These are phyloP conservation scores for Kwoniella pini DNA, from an alignment of 768 basidiomycete genomes.

Conservation along the genomic window DNA sequence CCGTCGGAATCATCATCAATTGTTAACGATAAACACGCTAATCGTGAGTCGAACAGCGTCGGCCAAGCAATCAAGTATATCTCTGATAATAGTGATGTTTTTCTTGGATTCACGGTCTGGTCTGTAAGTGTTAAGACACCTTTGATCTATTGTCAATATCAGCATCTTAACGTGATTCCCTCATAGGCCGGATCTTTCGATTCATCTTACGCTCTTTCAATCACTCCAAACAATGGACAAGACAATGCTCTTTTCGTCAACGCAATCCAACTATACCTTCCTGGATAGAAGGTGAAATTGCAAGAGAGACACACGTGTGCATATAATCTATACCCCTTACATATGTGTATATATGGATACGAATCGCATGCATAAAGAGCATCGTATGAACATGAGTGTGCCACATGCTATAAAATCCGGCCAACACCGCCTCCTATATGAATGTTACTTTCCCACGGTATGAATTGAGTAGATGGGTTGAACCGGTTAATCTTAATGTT, in stretches of 20 bases:
- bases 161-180: not conserved
- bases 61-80: conserved; percentile 58
- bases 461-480: not conserved
- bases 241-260: conserved; percentile 50
- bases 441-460: not conserved
- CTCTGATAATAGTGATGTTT: conserved; percentile 57
- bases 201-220: conserved; percentile 60
- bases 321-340: too few species aligned
- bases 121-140: conserved; percentile 53
- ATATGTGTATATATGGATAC: too few species aligned
- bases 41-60: conserved; percentile 46
- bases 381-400: too few species aligned
- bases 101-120: conserved; percentile 63
- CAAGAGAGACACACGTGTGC: too few species aligned
- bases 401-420: conserved; percentile 6
- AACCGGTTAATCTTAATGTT: not conserved
- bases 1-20: too few species aligned
- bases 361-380: too few species aligned
- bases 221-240: conserved; percentile 58
- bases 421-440: conserved; percentile 6
- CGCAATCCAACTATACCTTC: conserved; percentile 39
- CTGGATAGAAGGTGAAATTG: conserved; percentile 18
- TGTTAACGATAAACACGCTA: too few species aligned
- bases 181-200: conserved; percentile 59
- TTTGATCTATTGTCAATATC: too few species aligned